Base-by-base conservation (phyloP, 129 eudicot genomes). In the Flaveria linearis region DNA sequence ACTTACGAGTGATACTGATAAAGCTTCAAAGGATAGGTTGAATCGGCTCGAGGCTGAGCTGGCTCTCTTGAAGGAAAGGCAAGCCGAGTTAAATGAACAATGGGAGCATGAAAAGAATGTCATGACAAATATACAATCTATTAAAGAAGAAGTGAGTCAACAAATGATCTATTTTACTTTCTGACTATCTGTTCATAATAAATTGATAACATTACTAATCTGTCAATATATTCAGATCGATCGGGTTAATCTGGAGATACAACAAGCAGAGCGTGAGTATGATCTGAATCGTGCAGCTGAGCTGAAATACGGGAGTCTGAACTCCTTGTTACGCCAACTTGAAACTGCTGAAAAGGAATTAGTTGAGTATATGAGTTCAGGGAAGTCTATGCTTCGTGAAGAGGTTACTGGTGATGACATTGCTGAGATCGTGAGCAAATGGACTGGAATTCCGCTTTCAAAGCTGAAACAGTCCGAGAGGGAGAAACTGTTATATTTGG, bases 241-340 rank as follows among this genome's bases (percentile, higher is more conserved):
- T 83, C 86, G 98, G 85, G 96, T 94, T 39, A 95, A 95, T 77
- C 72, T 95, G 49, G 99, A 95, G 96, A 95, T 95, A 84, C 96
- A 86, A 82, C 99, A 95, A 71, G 99, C 99, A 8, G 99, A 95
- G 80, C 78, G 99, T 26, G 99, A 95, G 81, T 95, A 91, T 66
- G 97, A 95, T 82, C 96, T 95, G 16, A 95, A 95, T 76, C 97
- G 96, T 85, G 99, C 99, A 10, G 99, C 99, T 67, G 99, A 95
- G 73, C 78, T 95, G 51, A 95, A 95, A 68, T 95, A 91, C 43
- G 99, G 99, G 63, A 95, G 95, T 81, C 79, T 95, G 64, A 95
- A 91, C 78, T 82, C 97, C 11, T 82, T 95, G 74, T 87, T 82
- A 76, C 89, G 94, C 42, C 99, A 95, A 75, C 94, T 95, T 26